Evolutionary conservation across 1,284 basidiomycete genomes (phyloP), one percentile per base, ranked within the genome.

Genomic region (Somion occarium): DNA sequence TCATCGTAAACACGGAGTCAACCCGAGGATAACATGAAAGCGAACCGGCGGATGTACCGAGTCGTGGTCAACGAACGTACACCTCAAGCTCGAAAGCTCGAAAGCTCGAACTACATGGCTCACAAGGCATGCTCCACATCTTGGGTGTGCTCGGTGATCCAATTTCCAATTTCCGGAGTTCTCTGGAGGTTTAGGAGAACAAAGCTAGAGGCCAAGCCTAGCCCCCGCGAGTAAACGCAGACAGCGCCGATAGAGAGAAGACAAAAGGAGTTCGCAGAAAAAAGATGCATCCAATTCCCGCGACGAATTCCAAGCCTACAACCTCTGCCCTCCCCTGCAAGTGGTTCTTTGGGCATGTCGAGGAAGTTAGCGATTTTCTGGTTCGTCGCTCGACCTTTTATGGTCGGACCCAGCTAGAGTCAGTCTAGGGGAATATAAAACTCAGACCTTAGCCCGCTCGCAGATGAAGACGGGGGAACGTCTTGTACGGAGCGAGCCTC

Each of bases 401-500:
- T 34, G 48, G 54, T 56, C 47, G 50, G 53, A 49, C 59, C 55
- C 60, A 44, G 56, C 55, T 59, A 56, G 59, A 56, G 58, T 43
- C 51, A 42, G 52, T 60, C 48, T 42, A 55, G 51, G 56, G 54
- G 59, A 58, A 56, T 56, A 22, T 53, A 52, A 61, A 55, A 50
- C 59, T 64, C 63, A 64, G 63, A 64, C 61, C 62, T 64, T 64
- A 61, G 56, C 63, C 62, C 62, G 56, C 61, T 64, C 63, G 61
- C 57, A 49, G 61, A 39, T 20, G 46, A 46, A 51, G 52, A 46
- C 37, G 48, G 52, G 45, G 30, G 41, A 38, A 45, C 19, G 30
- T 52, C 55, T 55, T 55, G 62, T 62, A 49, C 50, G 62, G 48
- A 39, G 48, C 59, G 62, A 63, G 62, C 56, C 46, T 64, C 60